phyloP scores from a whole-genome alignment of 257 asterid genomes.

The Misopates orontium region DNA sequence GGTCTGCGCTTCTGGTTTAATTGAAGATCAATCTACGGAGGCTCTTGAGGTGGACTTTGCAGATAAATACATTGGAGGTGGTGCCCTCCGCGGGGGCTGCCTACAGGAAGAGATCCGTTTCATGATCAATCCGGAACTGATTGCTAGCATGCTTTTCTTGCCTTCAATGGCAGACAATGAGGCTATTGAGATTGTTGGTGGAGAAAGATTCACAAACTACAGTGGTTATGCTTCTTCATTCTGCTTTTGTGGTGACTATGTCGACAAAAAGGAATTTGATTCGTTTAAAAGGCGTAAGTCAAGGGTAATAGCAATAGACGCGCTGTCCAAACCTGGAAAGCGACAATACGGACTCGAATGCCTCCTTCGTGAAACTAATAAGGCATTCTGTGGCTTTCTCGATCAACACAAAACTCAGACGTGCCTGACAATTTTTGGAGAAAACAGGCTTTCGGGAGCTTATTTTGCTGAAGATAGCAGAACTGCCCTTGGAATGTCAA shows the following conservation, averaged over 20 bases:
- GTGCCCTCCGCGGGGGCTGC: slow-evolving; percentile 81
- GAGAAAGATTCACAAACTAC: slow-evolving; percentile 87
- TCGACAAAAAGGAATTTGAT: slow-evolving; percentile 59
- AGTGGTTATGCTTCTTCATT: slow-evolving; percentile 85
- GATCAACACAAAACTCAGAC: slow-evolving; percentile 27
- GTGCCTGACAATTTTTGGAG: too few species aligned
- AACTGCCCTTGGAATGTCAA: too few species aligned
- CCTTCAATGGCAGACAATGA: slow-evolving; percentile 83
- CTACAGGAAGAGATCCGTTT: slow-evolving; percentile 96
- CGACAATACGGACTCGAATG: slow-evolving; percentile 54
- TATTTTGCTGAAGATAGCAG: too few species aligned
- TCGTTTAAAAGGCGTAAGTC: slow-evolving; percentile 65
- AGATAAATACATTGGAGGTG: slow-evolving; percentile 83
- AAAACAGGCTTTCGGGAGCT: too few species aligned
- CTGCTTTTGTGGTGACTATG: slow-evolving; percentile 60
- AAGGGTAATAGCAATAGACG: slow-evolving; percentile 83
- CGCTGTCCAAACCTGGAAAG: slow-evolving; percentile 66
- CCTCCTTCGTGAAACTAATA: slow-evolving; percentile 81
- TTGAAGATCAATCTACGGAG: slow-evolving; percentile 69
- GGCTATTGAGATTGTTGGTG: slow-evolving; percentile 84
- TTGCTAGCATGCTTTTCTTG: slow-evolving; percentile 70
- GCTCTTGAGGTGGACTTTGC: slow-evolving; percentile 94
- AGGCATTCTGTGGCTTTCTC: slow-evolving; percentile 80
- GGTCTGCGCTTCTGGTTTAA: slow-evolving; percentile 64
- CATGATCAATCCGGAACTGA: slow-evolving; percentile 92